phyloP scores from a whole-genome alignment of 495 filamentous ascomycete genomes.

The Ascodesmis nigricans region DNA sequence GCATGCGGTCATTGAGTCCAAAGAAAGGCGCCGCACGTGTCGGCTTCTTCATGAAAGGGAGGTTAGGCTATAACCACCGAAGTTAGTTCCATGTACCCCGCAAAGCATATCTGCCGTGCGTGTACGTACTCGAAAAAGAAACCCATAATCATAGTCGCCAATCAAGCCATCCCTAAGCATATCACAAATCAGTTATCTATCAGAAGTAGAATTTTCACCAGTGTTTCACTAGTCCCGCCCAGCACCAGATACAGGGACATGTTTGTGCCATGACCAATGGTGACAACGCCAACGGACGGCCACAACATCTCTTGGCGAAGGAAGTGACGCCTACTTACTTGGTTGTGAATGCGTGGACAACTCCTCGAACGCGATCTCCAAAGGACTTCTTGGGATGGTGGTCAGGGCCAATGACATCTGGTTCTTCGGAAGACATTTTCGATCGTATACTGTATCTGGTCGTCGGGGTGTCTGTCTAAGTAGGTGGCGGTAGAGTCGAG shows the following conservation, averaged over 20 bases:
- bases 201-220: too few species aligned
- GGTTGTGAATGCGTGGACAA: slow-evolving; percentile 29
- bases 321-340: slow-evolving; percentile 23
- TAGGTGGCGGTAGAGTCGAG: too few species aligned
- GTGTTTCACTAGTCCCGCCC: too few species aligned
- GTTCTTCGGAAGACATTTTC: too few species aligned
- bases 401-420: slow-evolving; percentile 32
- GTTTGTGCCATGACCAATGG: neutral
- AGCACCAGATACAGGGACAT: too few species aligned
- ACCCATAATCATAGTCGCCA: slow-evolving; percentile 70
- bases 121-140: slow-evolving; percentile 23
- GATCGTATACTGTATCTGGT: too few species aligned
- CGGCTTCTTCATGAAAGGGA: slow-evolving; percentile 58
- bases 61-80: slow-evolving; percentile 46
- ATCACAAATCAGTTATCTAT: slow-evolving; percentile 2
- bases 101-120: slow-evolving; percentile 1
- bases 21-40: slow-evolving; percentile 56
- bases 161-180: slow-evolving; percentile 47
- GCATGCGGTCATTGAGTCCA: slow-evolving; percentile 64
- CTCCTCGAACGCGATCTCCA: slow-evolving; percentile 22
- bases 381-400: slow-evolving; percentile 25
- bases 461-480: too few species aligned
- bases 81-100: neutral
- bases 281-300: neutral
- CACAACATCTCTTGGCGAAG: too few species aligned